Conservation (phyloP, 495 filamentous ascomycete species). For the Choiromyces venosus region DNA sequence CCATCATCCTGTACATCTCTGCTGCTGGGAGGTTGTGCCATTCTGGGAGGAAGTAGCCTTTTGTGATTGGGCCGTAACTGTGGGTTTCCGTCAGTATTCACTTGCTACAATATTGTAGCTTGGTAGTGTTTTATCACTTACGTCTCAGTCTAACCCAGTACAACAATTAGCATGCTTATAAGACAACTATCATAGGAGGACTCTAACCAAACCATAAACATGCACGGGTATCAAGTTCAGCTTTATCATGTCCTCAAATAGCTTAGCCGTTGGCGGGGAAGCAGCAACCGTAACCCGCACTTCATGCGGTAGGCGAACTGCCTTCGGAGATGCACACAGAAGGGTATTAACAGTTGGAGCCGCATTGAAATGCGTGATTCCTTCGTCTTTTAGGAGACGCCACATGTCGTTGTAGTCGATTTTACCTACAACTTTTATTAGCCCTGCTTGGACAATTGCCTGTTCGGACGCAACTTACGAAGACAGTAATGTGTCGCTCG, state of each 20-base stretch:
- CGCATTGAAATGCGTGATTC: conserved; percentile 90
- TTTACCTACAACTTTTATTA: conserved; percentile 49
- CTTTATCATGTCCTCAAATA: conserved; percentile 85
- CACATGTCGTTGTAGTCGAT: conserved; percentile 93
- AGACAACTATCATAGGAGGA: not conserved
- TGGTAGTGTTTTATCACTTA: conserved; percentile 7
- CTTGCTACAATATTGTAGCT: conserved; percentile 45
- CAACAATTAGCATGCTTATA: not conserved
- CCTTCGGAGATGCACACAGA: conserved; percentile 70
- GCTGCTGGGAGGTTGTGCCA: conserved; percentile 67
- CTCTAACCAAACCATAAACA: conserved; percentile 68
- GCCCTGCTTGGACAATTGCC: not conserved
- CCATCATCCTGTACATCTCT: conserved; percentile 81
- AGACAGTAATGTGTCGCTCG: conserved; percentile 92
- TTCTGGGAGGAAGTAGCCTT: conserved; percentile 75
- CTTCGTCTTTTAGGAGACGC: conserved; percentile 73
- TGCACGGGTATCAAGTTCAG: conserved; percentile 89
- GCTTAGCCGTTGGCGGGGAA: conserved; percentile 75
- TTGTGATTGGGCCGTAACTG: conserved; percentile 85
- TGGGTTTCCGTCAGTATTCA: conserved; percentile 53
- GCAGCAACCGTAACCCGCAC: conserved; percentile 92
- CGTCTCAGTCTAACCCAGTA: conserved; percentile 26
- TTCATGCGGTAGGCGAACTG: conserved; percentile 59
- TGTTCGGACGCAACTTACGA: conserved; percentile 43
- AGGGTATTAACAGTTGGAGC: conserved; percentile 95